phyloP scores from a whole-genome alignment of 2,329 filamentous ascomycete genomes.

The Teratosphaeria zuluensis region DNA sequence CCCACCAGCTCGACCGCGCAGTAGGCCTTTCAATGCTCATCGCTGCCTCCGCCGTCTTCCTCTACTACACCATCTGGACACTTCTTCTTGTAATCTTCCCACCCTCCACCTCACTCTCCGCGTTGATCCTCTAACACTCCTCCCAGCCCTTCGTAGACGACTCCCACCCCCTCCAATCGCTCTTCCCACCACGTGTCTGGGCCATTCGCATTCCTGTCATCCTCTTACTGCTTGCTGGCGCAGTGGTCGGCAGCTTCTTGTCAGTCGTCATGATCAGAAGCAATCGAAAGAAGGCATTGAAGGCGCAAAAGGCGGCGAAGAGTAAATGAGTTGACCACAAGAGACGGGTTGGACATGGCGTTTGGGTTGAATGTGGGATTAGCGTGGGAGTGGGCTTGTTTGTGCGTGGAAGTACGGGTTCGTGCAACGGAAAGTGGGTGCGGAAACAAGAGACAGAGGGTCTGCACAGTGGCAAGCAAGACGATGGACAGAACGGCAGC shows the following conservation, averaged over 20 bases:
- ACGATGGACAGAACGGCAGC: too few relatives aligned
- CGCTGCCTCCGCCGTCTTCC: conserved; percentile 61
- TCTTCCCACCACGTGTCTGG: conserved; percentile 97
- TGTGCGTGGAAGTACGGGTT: too few relatives aligned
- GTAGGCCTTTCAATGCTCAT: conserved; percentile 68
- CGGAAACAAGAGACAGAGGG: too few relatives aligned
- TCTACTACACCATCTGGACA: conserved; percentile 97
- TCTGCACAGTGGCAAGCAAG: too few relatives aligned
- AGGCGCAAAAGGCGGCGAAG: conserved; percentile 59
- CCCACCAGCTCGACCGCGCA: conserved; percentile 74
- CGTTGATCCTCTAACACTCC: not conserved
- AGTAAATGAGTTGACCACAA: not conserved
- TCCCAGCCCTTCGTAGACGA: conserved; percentile 88
- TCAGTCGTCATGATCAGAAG: conserved; percentile 97
- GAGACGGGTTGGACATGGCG: too few relatives aligned
- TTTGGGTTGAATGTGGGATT: too few relatives aligned
- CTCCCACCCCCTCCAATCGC: conserved; percentile 77
- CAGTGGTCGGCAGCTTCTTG: conserved; percentile 92
- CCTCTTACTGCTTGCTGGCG: conserved; percentile 79
- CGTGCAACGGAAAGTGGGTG: too few relatives aligned
- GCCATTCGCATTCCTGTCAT: conserved; percentile 98
- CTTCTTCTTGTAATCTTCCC: conserved; percentile 72
- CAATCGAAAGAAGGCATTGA: conserved; percentile 94
- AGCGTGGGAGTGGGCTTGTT: too few relatives aligned
- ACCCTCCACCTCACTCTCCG: not conserved